Evolutionary conservation across 2,329 filamentous ascomycete species (phyloP).

Genomic region (Teratosphaeria gauchensis): DNA sequence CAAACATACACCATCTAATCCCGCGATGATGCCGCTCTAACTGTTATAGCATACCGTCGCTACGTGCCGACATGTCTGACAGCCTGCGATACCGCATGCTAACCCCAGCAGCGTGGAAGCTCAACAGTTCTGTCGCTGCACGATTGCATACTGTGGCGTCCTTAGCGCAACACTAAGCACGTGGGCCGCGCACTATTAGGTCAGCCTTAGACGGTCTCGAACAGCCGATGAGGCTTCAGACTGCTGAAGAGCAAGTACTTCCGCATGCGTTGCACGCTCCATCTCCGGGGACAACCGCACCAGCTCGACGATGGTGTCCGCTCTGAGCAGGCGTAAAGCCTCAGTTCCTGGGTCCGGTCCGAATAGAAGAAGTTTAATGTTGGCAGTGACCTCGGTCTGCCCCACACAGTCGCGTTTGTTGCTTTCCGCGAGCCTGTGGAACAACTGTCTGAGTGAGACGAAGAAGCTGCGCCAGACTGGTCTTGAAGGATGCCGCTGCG

Average conservation of each 20-base stretch:
- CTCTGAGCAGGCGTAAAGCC: conserved; percentile 19
- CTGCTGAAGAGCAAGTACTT: conserved; percentile 9
- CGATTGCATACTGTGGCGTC: not conserved
- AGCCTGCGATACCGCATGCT: not conserved
- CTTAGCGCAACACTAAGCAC: not conserved
- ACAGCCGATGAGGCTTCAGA: conserved; percentile 16
- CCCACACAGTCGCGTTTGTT: conserved; percentile 6
- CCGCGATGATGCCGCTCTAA: not conserved
- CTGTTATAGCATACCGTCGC: not conserved
- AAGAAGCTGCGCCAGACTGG: conserved; percentile 15
- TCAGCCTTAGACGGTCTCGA: conserved; percentile 8
- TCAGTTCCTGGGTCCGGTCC: conserved; percentile 17
- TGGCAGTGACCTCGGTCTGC: conserved; percentile 4
- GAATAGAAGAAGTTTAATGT: conserved; percentile 18
- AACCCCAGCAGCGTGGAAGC: not conserved
- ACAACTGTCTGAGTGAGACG: conserved; percentile 12
- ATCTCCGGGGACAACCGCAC: conserved; percentile 9
- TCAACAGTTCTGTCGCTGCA: not conserved
- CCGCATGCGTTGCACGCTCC: conserved; percentile 8
- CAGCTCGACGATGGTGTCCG: conserved; percentile 18
- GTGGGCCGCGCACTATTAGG: not conserved
- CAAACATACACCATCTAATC: not conserved
- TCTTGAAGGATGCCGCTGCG: conserved; percentile 4
- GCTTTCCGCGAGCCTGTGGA: conserved; percentile 3
- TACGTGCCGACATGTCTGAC: not conserved